Base-by-base conservation (phyloP, 352 stramenopile species). In the Globisporangium emineosum region DNA sequence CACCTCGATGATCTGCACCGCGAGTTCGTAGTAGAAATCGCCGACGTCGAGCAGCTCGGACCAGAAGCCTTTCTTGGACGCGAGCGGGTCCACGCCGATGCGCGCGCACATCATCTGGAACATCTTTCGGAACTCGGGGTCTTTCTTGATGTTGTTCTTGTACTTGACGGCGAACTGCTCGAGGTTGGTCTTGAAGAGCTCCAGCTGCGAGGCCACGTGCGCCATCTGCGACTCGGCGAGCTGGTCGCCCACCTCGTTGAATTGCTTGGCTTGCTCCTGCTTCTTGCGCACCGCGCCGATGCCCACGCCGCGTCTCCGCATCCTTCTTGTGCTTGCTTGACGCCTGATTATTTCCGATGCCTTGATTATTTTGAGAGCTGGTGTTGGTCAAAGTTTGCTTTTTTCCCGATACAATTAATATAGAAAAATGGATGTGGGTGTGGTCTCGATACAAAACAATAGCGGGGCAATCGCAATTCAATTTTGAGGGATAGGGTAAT, bases 1-100 rank as follows among this genome's bases (percentile, higher is more conserved):
- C 35, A 99, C 90, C 70, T 99, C 96, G 40, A 98, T 97, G 65
- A 99, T 98, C 75, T 99, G 98, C 27, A 99, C 94, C 5, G 94
- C 92, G n/a, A 99, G 78, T 70, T 99, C 97, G 76, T 99, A 99
- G 82, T 99, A 99, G 72, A 99, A 99, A 64, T 99, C 96, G 12
- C 97, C 97, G 47, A 99, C 95, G 25, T 98, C 97, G 12, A 99
- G 83, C 21, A 98, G 68, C 71, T 97, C 89, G 15, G 88, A 96
- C 98, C 97, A 99, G 69, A 99, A 99, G 2, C 93, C 94, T 69
- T 99, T 99, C 74, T 98, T 97, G 4, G 94, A 98, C 1, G 94
- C 91, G 8, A 99, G 78, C 2, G 97, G 97, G 76, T 99, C 98
- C 10, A 99, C 95, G 21, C 97, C 97, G 62, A 99, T 97, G 60